These are phyloP conservation scores for Cryptosporidium parvum DNA, from an alignment of 169 alveolate genomes.

Conservation along the genomic window DNA sequence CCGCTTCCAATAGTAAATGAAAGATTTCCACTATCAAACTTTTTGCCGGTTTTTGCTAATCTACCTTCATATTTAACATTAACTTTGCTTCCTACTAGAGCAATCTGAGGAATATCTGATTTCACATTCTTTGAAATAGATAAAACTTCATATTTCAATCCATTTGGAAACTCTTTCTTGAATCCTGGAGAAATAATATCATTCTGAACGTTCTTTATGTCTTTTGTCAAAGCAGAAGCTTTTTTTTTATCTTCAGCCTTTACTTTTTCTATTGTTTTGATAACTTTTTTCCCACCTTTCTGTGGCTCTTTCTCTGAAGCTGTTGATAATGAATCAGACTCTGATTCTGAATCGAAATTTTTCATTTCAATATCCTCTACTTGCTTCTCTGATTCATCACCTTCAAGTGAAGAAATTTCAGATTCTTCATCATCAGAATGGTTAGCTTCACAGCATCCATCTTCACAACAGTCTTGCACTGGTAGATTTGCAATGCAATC, in stretches of 20 bases:
- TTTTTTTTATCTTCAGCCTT: background rate
- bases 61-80: constrained; percentile 75
- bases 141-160: constrained; percentile 61
- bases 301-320: background rate
- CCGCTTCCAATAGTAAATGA: constrained; percentile 76
- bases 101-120: constrained; percentile 63
- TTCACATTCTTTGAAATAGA: constrained; percentile 45
- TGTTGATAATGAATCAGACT: constrained; percentile 8
- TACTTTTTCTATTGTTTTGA: constrained; percentile 2
- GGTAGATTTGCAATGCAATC: constrained; percentile 62
- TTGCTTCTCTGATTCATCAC: background rate
- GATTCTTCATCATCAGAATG: constrained; percentile 1
- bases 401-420: background rate
- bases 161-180: constrained; percentile 48
- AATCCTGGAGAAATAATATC: constrained; percentile 50
- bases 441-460: constrained; percentile 21
- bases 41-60: constrained; percentile 68
- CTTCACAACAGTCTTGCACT: background rate
- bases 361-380: background rate
- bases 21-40: constrained; percentile 70
- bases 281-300: background rate
- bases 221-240: background rate
- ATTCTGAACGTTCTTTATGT: background rate
- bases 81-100: constrained; percentile 65
- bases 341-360: background rate